These are phyloP conservation scores for Aspergillus leporis DNA, from an alignment of 495 filamentous ascomycete genomes.

Conservation along the genomic window DNA sequence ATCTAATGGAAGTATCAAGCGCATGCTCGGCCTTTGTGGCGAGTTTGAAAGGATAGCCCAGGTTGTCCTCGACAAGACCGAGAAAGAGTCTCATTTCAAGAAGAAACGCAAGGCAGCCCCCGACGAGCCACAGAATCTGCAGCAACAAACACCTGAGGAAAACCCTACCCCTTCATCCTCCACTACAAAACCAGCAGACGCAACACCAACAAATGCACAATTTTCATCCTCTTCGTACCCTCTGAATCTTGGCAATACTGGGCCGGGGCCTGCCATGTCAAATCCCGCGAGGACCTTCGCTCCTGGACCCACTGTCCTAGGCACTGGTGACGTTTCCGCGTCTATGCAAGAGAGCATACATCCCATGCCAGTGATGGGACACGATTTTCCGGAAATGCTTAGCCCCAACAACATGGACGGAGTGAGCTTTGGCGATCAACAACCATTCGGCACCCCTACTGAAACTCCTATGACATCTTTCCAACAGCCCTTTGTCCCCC, in stretches of 20 bases:
- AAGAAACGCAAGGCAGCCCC: conserved; percentile 75
- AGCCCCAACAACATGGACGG: conserved; percentile 41
- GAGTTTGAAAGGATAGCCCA: conserved; percentile 96
- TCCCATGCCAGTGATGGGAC: conserved; percentile 35
- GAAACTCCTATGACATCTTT: conserved; percentile 54
- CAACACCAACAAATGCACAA: conserved; percentile 28
- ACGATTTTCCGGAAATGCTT: conserved; percentile 42
- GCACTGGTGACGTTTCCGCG: conserved; percentile 22
- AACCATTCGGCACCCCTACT: conserved; percentile 34
- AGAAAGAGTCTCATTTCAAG: conserved; percentile 73
- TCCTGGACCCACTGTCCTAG: conserved; percentile 35
- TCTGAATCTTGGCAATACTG: conserved; percentile 27
- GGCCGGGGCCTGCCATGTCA: conserved; percentile 23
- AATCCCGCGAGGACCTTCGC: conserved; percentile 33
- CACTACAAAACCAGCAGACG: conserved; percentile 22
- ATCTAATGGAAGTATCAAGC: conserved; percentile 81
- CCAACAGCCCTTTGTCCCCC: conserved; percentile 93
- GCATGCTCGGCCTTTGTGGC: conserved; percentile 89
- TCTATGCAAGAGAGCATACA: conserved; percentile 33
- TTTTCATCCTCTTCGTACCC: conserved; percentile 40
- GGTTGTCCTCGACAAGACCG: conserved; percentile 86
- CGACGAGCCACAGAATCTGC: conserved; percentile 30
- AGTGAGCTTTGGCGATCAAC: conserved; percentile 46
- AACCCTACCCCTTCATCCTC: conserved; percentile 29
- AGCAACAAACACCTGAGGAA: conserved; percentile 23